Base-by-base conservation (phyloP, 2,329 filamentous ascomycete species). In the Microcyclospora pomicola region DNA sequence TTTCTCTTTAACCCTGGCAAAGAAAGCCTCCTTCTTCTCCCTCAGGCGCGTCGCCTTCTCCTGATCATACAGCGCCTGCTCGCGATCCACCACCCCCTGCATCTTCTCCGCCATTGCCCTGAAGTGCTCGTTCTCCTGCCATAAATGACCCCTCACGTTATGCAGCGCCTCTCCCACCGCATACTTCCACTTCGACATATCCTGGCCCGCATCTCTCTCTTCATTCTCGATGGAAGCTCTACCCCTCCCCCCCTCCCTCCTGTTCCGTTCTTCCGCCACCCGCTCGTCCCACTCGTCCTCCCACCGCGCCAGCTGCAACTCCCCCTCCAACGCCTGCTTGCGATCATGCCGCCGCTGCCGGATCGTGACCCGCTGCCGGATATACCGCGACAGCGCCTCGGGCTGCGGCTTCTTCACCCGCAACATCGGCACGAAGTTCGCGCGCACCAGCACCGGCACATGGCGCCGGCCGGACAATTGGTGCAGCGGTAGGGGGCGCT, bases 361-460 rank as follows among this genome's bases (percentile, higher is more conserved):
- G 30, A 59, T 53, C 3, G 52, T 42, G 13, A 69, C 55, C 49
- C 72, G 73, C 35, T 71, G 61, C 9, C 65, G 61, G 2, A 87
- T 49, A 12, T 78, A 66, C 7, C 69, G 61, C n/a, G 67, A 71
- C 14, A 87, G 58, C n/a, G 59, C 58, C 1, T 54, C 52, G 2
- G 77, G 70, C 55, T 86, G 78, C 4, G 77, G 76, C 55, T 80
- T 82, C 44, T 63, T 68, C 33, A 79, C 59, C 28, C 82, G 73
- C 19, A 88, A 56, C 50, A 86, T 80, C 1, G 80, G 73, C 15
- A 77, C 58, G 16, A 66, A 67, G 31, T 67, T 64, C 2, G 75
- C 66, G 3, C 71, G 67, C 27, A 70, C 61, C 1, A 84, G 52
- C 1, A 61, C 60, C 1, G 82, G 82, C 2, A 83, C 65, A 33